phyloP scores from a whole-genome alignment of 139 green algal genomes.

The Haematococcus sp. region DNA sequence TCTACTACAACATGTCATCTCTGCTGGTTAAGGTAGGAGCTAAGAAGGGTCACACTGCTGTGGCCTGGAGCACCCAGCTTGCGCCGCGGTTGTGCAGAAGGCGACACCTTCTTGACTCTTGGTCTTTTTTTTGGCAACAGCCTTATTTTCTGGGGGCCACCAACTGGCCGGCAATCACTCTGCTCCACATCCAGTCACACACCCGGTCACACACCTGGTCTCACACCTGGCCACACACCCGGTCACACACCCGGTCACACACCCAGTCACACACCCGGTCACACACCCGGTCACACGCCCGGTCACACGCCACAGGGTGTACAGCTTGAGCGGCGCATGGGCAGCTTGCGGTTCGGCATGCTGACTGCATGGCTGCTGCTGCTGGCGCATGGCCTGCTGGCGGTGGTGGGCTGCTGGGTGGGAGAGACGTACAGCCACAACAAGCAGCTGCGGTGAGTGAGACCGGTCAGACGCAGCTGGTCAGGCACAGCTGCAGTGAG shows the following conservation, averaged over 20 bases:
- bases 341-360: slow-evolving; percentile 41
- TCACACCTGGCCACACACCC: too few species aligned
- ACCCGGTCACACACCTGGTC: too few species aligned
- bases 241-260: too few species aligned
- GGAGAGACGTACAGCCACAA: neutral
- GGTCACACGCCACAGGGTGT: slow-evolving; percentile 50
- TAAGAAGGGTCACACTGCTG: neutral
- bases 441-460: neutral
- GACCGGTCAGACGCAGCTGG: too few species aligned
- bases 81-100: too few species aligned
- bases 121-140: too few species aligned
- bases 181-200: too few species aligned
- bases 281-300: neutral
- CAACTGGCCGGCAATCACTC: too few species aligned
- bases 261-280: too few species aligned
- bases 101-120: too few species aligned
- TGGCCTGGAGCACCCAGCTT: neutral
- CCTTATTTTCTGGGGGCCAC: too few species aligned
- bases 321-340: slow-evolving; percentile 62
- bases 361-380: slow-evolving; percentile 65
- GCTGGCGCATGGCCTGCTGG: slow-evolving; percentile 39
- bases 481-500: too few species aligned
- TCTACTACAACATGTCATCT: slow-evolving; percentile 79
- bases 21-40: slow-evolving; percentile 68
- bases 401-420: slow-evolving; percentile 18